Conservation (phyloP, 768 basidiomycete species). For the Mycena alexandri region DNA sequence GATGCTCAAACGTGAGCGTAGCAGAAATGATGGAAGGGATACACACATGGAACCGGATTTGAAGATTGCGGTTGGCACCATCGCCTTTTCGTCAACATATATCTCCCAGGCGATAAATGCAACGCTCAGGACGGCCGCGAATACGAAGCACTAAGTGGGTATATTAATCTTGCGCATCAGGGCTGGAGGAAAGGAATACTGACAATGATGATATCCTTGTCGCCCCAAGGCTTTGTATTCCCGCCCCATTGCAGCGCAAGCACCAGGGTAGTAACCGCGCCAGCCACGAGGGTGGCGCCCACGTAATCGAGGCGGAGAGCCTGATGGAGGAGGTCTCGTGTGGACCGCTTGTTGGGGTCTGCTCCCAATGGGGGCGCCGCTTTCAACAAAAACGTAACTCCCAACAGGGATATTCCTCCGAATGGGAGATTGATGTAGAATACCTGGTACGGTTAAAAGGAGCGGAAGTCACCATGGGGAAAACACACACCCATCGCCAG, state of each 20-base stretch:
- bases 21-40: not conserved
- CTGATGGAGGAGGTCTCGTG: constrained; percentile 13
- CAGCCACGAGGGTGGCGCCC: constrained; percentile 51
- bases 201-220: constrained; percentile 45
- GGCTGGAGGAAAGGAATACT: not conserved
- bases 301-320: constrained; percentile 50
- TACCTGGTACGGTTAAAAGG: not conserved
- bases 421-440: constrained; percentile 12
- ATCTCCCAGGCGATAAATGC: constrained; percentile 21
- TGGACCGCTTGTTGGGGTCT: constrained; percentile 8
- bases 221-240: constrained; percentile 54
- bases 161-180: no score
- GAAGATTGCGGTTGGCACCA: constrained; percentile 19
- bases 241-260: constrained; percentile 60
- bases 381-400: constrained; percentile 16
- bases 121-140: constrained; percentile 6
- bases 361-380: constrained; percentile 11
- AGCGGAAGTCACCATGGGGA: not conserved
- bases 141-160: constrained; percentile 5
- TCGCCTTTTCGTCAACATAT: constrained; percentile 7
- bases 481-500: constrained; percentile 9
- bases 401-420: constrained; percentile 19
- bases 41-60: not conserved
- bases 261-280: constrained; percentile 49
- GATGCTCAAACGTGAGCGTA: not conserved